phyloP scores from a whole-genome alignment of 192 early-diverging fungal species.

The Pilobolus umbonatus region DNA sequence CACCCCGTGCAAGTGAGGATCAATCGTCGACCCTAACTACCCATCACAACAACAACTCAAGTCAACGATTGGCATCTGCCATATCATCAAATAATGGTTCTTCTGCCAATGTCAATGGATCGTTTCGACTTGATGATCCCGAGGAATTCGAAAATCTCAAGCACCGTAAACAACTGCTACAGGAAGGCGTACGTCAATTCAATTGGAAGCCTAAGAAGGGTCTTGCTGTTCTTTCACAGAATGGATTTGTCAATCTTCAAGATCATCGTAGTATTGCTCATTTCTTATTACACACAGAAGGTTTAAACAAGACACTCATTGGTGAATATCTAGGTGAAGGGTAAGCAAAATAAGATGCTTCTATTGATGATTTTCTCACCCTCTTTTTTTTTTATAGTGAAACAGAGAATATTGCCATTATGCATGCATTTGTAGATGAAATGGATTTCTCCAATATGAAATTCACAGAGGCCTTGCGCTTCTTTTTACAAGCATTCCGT shows the following conservation, averaged over 20 bases:
- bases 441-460: slow-evolving; percentile 71
- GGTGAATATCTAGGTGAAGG: slow-evolving; percentile 94
- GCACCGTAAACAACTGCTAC: slow-evolving; percentile 78
- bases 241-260: slow-evolving; percentile 57
- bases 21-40: slow-evolving; percentile 10
- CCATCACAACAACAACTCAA: slow-evolving; percentile 18
- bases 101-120: not conserved
- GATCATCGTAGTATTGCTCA: slow-evolving; percentile 71
- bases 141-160: slow-evolving; percentile 78
- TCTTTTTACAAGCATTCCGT: slow-evolving; percentile 84
- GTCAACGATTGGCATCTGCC: slow-evolving; percentile 26
- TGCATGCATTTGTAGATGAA: slow-evolving; percentile 95
- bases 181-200: slow-evolving; percentile 75
- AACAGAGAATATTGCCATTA: slow-evolving; percentile 84
- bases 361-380: not conserved
- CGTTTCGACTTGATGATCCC: slow-evolving; percentile 68
- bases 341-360: slow-evolving; percentile 25
- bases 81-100: slow-evolving; percentile 20
- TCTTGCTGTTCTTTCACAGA: slow-evolving; percentile 65
- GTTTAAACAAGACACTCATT: slow-evolving; percentile 81
- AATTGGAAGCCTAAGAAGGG: slow-evolving; percentile 91
- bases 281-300: slow-evolving; percentile 73
- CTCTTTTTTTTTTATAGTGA: slow-evolving; percentile 46
- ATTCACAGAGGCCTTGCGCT: slow-evolving; percentile 78
- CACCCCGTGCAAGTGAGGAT: slow-evolving; percentile 35